These are phyloP conservation scores for Xylariomycetidae sp. DNA, from an alignment of 2,329 filamentous ascomycete species.

Conservation along the genomic window DNA sequence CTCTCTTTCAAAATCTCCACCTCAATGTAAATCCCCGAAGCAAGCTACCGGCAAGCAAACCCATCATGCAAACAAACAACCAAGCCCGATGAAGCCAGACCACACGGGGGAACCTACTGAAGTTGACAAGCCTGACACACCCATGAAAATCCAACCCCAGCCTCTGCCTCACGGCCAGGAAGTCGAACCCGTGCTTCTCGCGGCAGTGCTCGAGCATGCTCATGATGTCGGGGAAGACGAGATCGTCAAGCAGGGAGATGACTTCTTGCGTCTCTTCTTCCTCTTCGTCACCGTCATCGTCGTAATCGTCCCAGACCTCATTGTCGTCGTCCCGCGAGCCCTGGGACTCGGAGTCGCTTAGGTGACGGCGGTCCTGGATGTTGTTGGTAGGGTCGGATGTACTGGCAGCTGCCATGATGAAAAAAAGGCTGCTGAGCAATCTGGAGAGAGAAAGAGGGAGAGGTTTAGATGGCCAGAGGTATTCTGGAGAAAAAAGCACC, in stretches of 20 bases:
- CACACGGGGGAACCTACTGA: constrained; percentile 36
- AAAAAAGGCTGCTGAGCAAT: no score
- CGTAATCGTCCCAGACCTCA: constrained; percentile 50
- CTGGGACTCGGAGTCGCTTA: constrained; percentile 31
- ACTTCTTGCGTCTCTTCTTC: constrained; percentile 55
- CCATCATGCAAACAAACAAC: background rate
- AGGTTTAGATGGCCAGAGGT: no score
- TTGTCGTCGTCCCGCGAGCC: constrained; percentile 37
- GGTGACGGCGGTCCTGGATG: constrained; percentile 13
- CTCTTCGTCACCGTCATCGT: constrained; percentile 49
- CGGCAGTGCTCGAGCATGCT: constrained; percentile 68
- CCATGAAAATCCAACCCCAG: constrained; percentile 67
- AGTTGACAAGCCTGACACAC: constrained; percentile 72
- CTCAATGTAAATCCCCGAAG: no score
- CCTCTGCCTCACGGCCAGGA: constrained; percentile 53
- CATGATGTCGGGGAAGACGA: constrained; percentile 58
- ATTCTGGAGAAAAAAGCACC: no score
- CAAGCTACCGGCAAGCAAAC: no score
- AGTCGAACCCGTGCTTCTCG: constrained; percentile 62
- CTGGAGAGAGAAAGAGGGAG: no score
- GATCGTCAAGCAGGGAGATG: constrained; percentile 64
- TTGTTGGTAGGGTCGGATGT: no score
- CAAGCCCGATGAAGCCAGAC: background rate
- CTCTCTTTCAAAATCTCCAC: no score
- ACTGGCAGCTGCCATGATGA: no score